These are phyloP conservation scores for Alopecurus myosuroides DNA, from an alignment of 176 grass and related monocot genomes.

Conservation along the genomic window DNA sequence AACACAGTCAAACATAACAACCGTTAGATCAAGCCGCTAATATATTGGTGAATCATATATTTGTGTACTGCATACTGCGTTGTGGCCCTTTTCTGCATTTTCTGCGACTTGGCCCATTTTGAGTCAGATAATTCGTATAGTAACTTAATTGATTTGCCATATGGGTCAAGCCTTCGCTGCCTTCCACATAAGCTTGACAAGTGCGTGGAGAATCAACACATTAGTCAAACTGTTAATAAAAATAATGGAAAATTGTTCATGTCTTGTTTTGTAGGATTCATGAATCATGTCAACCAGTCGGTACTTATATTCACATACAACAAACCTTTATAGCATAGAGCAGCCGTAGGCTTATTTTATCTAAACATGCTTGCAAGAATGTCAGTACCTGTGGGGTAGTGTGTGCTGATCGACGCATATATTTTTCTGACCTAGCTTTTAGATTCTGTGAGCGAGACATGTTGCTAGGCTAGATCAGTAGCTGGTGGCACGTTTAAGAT, in stretches of 20 bases:
- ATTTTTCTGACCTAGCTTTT: constrained; percentile 12
- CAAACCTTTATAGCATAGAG: neutral
- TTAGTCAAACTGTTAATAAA: neutral
- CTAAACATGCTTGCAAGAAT: neutral
- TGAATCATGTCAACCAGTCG: neutral
- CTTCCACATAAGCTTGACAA: neutral
- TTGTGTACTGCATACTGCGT: neutral
- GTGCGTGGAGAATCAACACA: neutral
- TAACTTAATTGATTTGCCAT: neutral
- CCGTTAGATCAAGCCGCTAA: neutral
- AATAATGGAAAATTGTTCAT: neutral
- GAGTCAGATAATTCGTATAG: neutral
- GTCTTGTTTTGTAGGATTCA: neutral
- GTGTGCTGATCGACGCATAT: constrained; percentile 36
- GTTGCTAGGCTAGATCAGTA: constrained; percentile 9
- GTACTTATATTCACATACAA: neutral
- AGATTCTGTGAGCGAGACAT: constrained; percentile 15
- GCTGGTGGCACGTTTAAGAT: too few species aligned
- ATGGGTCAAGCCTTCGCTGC: too few species aligned
- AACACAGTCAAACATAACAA: neutral
- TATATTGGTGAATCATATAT: neutral
- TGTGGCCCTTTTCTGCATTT: neutral
- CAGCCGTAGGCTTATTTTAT: neutral
- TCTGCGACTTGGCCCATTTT: too few species aligned
- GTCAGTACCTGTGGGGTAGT: constrained; percentile 15